Percentiles rank a stretch among this genome's conserved stretches.
Conservation (phyloP, 768 basidiomycete genomes). For the Boletellus emodensis region DNA sequence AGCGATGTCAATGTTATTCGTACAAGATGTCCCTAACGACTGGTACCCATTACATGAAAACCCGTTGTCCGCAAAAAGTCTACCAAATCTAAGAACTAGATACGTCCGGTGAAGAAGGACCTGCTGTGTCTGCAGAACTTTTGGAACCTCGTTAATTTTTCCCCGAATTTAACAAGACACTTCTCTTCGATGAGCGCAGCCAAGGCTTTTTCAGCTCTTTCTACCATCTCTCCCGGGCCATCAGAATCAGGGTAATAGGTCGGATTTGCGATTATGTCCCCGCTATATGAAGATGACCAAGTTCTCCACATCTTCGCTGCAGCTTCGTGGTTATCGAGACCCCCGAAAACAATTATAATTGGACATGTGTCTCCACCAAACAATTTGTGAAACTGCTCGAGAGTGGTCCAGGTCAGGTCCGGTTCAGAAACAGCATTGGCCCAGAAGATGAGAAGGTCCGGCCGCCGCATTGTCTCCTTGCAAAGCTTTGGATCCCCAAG, state of each 20-base stretch:
- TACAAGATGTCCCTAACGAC: background rate
- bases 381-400: slow-evolving; percentile 15
- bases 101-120: slow-evolving; percentile 10
- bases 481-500: background rate
- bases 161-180: slow-evolving; percentile 16
- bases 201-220: slow-evolving; percentile 17
- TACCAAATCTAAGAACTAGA: slow-evolving; percentile 4
- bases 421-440: slow-evolving; percentile 8
- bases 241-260: slow-evolving; percentile 18
- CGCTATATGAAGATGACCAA: slow-evolving; percentile 10
- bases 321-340: slow-evolving; percentile 12
- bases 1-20: background rate
- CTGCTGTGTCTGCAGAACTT: slow-evolving; percentile 16
- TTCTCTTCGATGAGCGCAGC: slow-evolving; percentile 18
- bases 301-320: slow-evolving; percentile 14
- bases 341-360: slow-evolving; percentile 20
- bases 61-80: background rate
- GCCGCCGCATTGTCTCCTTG: slow-evolving; percentile 2
- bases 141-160: slow-evolving; percentile 20
- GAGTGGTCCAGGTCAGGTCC: slow-evolving; percentile 10
- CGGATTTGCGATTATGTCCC: slow-evolving; percentile 16
- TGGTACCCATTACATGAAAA: too few relatives aligned
- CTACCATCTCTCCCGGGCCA: slow-evolving; percentile 9
- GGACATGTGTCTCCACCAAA: slow-evolving; percentile 20
- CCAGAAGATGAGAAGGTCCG: slow-evolving; percentile 24